Percentiles rank a stretch among this genome's conserved stretches.
Evolutionary conservation across 2,329 filamentous ascomycete genomes (phyloP).

Genomic region (Cladosporium austrohemisphaericum): DNA sequence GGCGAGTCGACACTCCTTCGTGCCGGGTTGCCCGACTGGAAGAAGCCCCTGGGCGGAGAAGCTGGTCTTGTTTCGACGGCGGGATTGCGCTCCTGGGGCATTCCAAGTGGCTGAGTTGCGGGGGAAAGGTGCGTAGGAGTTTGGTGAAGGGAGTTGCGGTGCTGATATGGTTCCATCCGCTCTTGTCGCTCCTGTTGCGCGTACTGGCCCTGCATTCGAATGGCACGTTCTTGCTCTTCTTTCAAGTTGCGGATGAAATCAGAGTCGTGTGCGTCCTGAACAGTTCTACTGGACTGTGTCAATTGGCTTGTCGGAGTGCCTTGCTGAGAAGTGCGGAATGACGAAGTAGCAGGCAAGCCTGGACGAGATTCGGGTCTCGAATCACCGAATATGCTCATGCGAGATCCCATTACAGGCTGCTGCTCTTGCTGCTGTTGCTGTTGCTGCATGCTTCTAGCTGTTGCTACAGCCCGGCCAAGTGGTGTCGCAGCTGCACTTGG

Average conservation of each 20-base stretch:
- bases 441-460: slow-evolving; percentile 10
- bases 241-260: slow-evolving; percentile 26
- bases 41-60: slow-evolving; percentile 24
- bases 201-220: slow-evolving; percentile 27
- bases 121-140: slow-evolving; percentile 28
- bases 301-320: slow-evolving; percentile 22
- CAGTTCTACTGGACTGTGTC: slow-evolving; percentile 17
- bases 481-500: slow-evolving; percentile 21
- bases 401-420: slow-evolving; percentile 29
- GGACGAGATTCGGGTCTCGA: slow-evolving; percentile 28
- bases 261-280: slow-evolving; percentile 19
- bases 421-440: not conserved
- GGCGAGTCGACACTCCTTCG: slow-evolving; percentile 21
- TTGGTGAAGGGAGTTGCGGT: slow-evolving; percentile 18
- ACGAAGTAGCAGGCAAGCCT: slow-evolving; percentile 17
- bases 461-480: slow-evolving; percentile 26
- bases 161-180: slow-evolving; percentile 24
- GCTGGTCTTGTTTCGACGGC: slow-evolving; percentile 31
- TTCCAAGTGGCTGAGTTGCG: slow-evolving; percentile 22
- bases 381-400: slow-evolving; percentile 32
- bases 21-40: slow-evolving; percentile 16
- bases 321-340: slow-evolving; percentile 22
- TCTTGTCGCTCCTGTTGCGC: slow-evolving; percentile 25
- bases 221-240: slow-evolving; percentile 32
- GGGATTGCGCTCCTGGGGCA: slow-evolving; percentile 26